Evolutionary conservation across 768 basidiomycete genomes (phyloP), one percentile per base, ranked within the genome.

Genomic region (Tylopilus intermedius): DNA sequence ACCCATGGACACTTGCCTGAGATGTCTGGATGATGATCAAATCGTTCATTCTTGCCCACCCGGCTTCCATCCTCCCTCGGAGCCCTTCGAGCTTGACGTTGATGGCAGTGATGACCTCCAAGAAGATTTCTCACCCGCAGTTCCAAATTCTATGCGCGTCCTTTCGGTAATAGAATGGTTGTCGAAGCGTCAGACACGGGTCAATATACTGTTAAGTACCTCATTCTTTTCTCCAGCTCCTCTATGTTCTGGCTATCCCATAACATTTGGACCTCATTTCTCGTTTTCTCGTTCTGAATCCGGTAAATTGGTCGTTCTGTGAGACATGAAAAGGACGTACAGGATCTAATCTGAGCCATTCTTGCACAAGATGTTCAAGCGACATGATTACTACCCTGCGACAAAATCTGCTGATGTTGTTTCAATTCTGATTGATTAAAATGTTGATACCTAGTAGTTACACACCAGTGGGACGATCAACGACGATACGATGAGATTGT

Each of bases 31-130:
- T 83, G 48, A 92, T 73, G 45, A 82, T 88, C 51, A 94, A 69
- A 67, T 93, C 89, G 63, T 94, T 94, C 89, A 94, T 93, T 50
- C 88, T 79, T n/a, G 88, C 78, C 80, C 86, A 92, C 2, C 92
- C 92, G 8, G 90, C 90, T 59, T 88, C 86, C 92, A 94, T 94
- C 57, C 72, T 76, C 2, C 84, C 90, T 60, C 90, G 74, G 21
- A 92, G 73, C 48, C 90, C 90, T 64, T 87, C 57, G 4, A 33
- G 33, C 18, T 46, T 6, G 48, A 33, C 27, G 27, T 56, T 46
- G 21, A 54, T 32, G 24, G 39, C 22, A 22, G 29, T 26, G 30
- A 58, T 26, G 49, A 22, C 18, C 15, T 52, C 21, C 7, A 14
- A 47, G 22, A 22, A 39, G 2, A 30, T 10, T 24, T 30, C 67